These are phyloP conservation scores for Ascoidea asiatica DNA, from an alignment of 805 yeast genomes.

Conservation along the genomic window DNA sequence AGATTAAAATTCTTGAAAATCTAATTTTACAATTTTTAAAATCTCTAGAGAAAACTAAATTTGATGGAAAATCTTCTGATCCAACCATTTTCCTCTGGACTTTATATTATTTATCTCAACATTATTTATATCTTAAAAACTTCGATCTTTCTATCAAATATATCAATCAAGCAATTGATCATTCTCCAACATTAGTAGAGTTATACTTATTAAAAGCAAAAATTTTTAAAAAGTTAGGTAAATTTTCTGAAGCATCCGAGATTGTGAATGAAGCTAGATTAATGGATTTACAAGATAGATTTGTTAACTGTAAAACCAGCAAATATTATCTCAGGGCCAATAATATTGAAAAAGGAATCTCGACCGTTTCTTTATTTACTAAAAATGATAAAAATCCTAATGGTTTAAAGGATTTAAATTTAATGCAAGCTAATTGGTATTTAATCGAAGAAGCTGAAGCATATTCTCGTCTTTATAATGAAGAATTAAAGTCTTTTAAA, in stretches of 20 bases:
- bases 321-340: slow-evolving; percentile 74
- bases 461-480: slow-evolving; percentile 45
- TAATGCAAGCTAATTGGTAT: slow-evolving; percentile 89
- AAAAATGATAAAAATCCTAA: slow-evolving; percentile 70
- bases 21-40: slow-evolving; percentile 37
- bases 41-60: slow-evolving; percentile 11
- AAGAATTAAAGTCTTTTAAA: slow-evolving; percentile 13
- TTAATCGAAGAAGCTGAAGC: slow-evolving; percentile 76
- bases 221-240: slow-evolving; percentile 60
- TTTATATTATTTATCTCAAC: slow-evolving; percentile 66
- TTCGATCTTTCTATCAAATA: slow-evolving; percentile 38
- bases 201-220: slow-evolving; percentile 70
- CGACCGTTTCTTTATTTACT: slow-evolving; percentile 66
- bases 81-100: slow-evolving; percentile 48
- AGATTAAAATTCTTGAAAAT: slow-evolving; percentile 30
- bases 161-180: slow-evolving; percentile 50
- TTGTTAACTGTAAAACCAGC: slow-evolving; percentile 76
- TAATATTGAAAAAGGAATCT: slow-evolving; percentile 59
- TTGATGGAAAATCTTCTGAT: slow-evolving; percentile 15
- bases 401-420: slow-evolving; percentile 76
- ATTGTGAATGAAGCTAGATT: slow-evolving; percentile 57
- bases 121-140: slow-evolving; percentile 43
- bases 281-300: slow-evolving; percentile 81
- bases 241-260: slow-evolving; percentile 45
- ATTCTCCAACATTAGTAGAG: slow-evolving; percentile 80